phyloP scores from a whole-genome alignment of 1,284 basidiomycete species.

The Malassezia sympodialis region DNA sequence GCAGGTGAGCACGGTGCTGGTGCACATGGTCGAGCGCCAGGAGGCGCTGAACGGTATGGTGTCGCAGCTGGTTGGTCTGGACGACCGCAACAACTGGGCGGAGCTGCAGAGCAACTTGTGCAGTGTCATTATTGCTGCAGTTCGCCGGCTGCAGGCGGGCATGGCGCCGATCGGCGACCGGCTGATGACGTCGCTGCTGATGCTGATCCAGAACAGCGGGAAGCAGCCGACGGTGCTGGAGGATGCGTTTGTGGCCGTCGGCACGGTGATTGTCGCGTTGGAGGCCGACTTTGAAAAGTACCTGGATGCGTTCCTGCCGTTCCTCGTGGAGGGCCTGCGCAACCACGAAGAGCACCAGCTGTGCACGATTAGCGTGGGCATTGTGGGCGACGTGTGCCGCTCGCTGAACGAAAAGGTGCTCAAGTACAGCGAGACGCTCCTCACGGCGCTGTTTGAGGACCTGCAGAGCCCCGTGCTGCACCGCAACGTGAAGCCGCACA shows the following conservation, averaged over 20 bases:
- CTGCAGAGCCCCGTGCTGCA: conserved; percentile 81
- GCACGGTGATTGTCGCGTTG: conserved; percentile 62
- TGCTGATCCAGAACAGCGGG: conserved; percentile 69
- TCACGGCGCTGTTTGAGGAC: conserved; percentile 82
- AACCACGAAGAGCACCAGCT: conserved; percentile 90
- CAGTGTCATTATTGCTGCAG: conserved; percentile 51
- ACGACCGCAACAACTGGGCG: conserved; percentile 98
- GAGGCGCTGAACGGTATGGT: conserved; percentile 69
- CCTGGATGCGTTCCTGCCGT: conserved; percentile 78
- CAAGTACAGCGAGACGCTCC: conserved; percentile 75
- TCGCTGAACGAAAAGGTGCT: conserved; percentile 73
- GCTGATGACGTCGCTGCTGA: conserved; percentile 84
- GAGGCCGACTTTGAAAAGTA: conserved; percentile 79
- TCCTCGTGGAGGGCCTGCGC: conserved; percentile 77
- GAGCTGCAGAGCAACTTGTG: conserved; percentile 94
- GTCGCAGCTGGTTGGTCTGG: conserved; percentile 75
- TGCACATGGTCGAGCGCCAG: conserved; percentile 75
- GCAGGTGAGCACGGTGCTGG: conserved; percentile 70
- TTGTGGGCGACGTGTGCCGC: conserved; percentile 88
- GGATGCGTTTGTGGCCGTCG: conserved; percentile 89
- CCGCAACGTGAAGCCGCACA: conserved; percentile 89
- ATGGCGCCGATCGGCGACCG: conserved; percentile 82
- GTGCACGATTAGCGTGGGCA: conserved; percentile 86
- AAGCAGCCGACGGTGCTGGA: conserved; percentile 94
- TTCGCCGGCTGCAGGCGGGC: conserved; percentile 63